Evolutionary conservation across 2,329 filamentous ascomycete species (phyloP).

Genomic region (Fusarium illudens): DNA sequence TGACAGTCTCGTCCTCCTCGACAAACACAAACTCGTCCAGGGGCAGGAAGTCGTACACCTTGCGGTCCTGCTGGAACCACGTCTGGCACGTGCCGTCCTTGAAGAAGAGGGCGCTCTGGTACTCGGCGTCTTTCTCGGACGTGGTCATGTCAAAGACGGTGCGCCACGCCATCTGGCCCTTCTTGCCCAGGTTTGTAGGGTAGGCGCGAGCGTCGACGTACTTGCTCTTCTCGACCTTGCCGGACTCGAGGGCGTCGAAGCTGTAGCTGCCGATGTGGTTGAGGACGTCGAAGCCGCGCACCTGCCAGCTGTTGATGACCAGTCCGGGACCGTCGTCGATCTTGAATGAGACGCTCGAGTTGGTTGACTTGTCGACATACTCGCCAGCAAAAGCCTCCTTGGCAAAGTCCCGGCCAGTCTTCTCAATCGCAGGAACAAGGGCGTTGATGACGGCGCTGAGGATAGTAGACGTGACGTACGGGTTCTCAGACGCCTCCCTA

Average conservation of each 20-base stretch:
- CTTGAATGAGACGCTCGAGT: conserved; percentile 51
- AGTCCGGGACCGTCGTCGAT: conserved; percentile 53
- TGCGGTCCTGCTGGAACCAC: conserved; percentile 46
- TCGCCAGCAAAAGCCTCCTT: conserved; percentile 46
- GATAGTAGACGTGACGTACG: conserved; percentile 28
- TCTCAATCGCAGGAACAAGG: conserved; percentile 54
- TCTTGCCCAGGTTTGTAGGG: conserved; percentile 39
- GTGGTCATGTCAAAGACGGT: conserved; percentile 42
- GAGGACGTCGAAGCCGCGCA: conserved; percentile 53
- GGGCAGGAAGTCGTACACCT: conserved; percentile 45
- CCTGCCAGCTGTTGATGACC: conserved; percentile 48
- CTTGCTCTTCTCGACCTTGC: conserved; percentile 4
- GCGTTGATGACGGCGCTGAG: conserved; percentile 45
- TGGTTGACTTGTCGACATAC: conserved; percentile 49
- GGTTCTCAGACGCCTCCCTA: conserved; percentile 34
- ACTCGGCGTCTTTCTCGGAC: conserved; percentile 15
- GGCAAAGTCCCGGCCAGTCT: conserved; percentile 51
- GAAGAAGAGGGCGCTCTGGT: conserved; percentile 42
- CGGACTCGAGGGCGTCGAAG: conserved; percentile 23
- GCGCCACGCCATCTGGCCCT: conserved; percentile 45
- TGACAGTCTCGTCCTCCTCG: conserved; percentile 26
- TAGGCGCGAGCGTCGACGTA: conserved; percentile 43
- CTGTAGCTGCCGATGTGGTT: conserved; percentile 45
- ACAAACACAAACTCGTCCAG: conserved; percentile 45
- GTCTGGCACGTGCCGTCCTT: conserved; percentile 43